Base-by-base conservation (phyloP, 2,329 filamentous ascomycete species). In the Diaporthe vaccinii region DNA sequence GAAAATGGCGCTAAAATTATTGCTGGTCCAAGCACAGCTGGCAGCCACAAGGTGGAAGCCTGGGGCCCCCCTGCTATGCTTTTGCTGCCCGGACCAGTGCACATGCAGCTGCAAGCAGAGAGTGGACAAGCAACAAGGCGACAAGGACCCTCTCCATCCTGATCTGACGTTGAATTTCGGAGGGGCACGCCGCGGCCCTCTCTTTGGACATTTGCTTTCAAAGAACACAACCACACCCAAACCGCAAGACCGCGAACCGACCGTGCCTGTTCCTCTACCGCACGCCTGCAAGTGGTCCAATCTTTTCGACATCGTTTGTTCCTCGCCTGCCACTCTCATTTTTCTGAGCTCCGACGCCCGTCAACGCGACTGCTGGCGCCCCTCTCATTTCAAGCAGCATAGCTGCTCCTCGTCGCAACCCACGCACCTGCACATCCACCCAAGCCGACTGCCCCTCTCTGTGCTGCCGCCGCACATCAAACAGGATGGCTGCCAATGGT, bases 401-500 rank as follows among this genome's bases (percentile, higher is more conserved):
- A 36, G 71, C 74, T 74, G 74, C 77, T 58, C 73, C 73, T 46
- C 58, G 57, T 53, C 72, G 72, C 58, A 67, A 31, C 65, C 57
- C 57, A 41, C 39, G 39, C 61, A 76, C 77, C 77, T 77, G 79
- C 80, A 79, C 79, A 78, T 74, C 79, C 74, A 75, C 76, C 75
- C 76, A 76, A 78, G 73, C 78, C 76, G 79, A 76, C 76, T 70
- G 62, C 58, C 39, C 70, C 78, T 75, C 76, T 70, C 75, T 78
- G 65, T 78, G 78, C 77, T 76, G 62, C 68, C 67, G 49, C 58
- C 39, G 34, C 59, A 74, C 2, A 51, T 41, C 20, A 41, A 31
- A 65, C 81, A 82, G 75, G 83, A 96, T 96, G 94, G 92, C 94
- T 82, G 84, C 89, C 80, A 91, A 89, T 83, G 87, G 88, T 79